Conservation (phyloP, 768 basidiomycete species). For the Boletus insuetus region DNA sequence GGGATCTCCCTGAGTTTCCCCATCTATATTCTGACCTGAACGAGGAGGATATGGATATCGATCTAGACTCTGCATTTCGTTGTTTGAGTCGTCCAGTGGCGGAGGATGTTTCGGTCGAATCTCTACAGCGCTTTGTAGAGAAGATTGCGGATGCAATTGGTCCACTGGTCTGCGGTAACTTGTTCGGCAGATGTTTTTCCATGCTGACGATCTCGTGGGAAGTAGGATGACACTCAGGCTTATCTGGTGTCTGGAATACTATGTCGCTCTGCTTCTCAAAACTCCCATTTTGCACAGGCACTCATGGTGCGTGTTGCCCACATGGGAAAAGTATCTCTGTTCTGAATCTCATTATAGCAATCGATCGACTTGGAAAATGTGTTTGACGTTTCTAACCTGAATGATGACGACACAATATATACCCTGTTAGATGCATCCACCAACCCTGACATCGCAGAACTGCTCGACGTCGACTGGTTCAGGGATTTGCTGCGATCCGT, state of each 20-base stretch:
- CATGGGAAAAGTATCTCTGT: background rate
- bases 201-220: conserved; percentile 3
- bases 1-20: conserved; percentile 74
- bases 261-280: conserved; percentile 63
- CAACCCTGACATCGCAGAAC: conserved; percentile 60
- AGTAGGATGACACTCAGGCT: conserved; percentile 53
- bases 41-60: conserved; percentile 47
- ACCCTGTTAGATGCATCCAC: conserved; percentile 63
- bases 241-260: conserved; percentile 62
- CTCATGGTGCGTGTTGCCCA: conserved; percentile 41
- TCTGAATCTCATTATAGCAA: conserved; percentile 41
- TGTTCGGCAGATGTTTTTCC: background rate
- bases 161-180: conserved; percentile 46
- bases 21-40: conserved; percentile 63
- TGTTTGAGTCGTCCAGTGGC: conserved; percentile 56
- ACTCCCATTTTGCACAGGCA: conserved; percentile 40
- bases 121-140: conserved; percentile 52
- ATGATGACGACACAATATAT: conserved; percentile 49
- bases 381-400: conserved; percentile 52
- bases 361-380: conserved; percentile 52
- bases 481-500: conserved; percentile 21
- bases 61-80: conserved; percentile 56
- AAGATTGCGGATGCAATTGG: conserved; percentile 54
- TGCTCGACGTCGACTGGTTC: conserved; percentile 41
- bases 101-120: conserved; percentile 51